These are phyloP conservation scores for Chaetomium strumarium DNA, from an alignment of 2,329 filamentous ascomycete genomes.

Conservation along the genomic window DNA sequence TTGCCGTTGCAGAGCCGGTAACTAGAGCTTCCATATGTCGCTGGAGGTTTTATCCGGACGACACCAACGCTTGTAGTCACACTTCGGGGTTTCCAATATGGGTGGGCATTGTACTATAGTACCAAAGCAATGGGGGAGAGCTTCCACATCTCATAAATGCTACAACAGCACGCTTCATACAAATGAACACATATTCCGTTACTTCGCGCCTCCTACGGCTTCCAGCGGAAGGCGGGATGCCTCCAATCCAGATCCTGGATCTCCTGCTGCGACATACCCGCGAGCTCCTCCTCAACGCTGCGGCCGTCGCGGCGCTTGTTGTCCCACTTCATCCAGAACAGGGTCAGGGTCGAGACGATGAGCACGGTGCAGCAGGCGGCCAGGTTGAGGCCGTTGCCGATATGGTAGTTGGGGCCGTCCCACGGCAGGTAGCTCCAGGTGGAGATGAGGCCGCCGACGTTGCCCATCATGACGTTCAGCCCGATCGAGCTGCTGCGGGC, in stretches of 20 bases:
- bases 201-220: constrained; percentile 12
- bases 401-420: constrained; percentile 59
- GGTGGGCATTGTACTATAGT: too few species aligned
- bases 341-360: constrained; percentile 41
- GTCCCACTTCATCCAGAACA: constrained; percentile 57
- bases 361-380: constrained; percentile 54
- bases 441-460: constrained; percentile 33
- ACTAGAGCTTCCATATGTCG: too few species aligned
- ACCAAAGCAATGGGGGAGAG: too few species aligned
- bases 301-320: constrained; percentile 52
- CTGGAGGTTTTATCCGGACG: too few species aligned
- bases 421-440: constrained; percentile 60
- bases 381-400: constrained; percentile 66
- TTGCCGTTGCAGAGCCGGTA: too few species aligned
- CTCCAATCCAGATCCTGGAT: constrained; percentile 60
- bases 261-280: constrained; percentile 47
- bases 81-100: too few species aligned
- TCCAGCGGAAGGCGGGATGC: constrained; percentile 63
- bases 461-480: constrained; percentile 27
- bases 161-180: background rate
- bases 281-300: constrained; percentile 51
- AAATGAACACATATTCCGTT: background rate
- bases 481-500: constrained; percentile 42
- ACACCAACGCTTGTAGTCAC: too few species aligned
- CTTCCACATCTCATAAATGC: background rate